These are phyloP conservation scores for Apodospora peruviana DNA, from an alignment of 495 filamentous ascomycete genomes.

Conservation along the genomic window DNA sequence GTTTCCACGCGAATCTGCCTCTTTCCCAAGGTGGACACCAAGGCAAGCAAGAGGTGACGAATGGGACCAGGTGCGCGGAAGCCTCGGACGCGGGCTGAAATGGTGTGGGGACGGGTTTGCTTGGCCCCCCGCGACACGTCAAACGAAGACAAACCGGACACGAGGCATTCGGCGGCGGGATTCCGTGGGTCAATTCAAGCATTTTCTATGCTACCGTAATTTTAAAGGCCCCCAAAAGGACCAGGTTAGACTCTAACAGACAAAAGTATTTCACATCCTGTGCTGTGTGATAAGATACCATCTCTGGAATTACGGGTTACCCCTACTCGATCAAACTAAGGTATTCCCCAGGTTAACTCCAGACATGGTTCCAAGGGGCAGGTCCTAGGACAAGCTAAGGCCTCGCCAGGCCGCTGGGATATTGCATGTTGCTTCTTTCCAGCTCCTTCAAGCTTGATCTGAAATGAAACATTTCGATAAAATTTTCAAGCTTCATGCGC, in stretches of 20 bases:
- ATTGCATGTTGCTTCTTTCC: neutral
- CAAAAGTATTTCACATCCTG: too few relatives aligned
- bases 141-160: slow-evolving; percentile 19
- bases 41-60: slow-evolving; percentile 12
- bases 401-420: slow-evolving; percentile 3
- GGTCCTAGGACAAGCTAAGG: neutral
- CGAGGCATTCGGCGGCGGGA: neutral
- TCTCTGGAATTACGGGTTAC: too few relatives aligned
- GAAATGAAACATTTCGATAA: slow-evolving; percentile 4
- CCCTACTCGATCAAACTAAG: too few relatives aligned
- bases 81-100: slow-evolving; percentile 19
- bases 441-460: neutral
- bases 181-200: neutral
- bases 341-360: too few relatives aligned
- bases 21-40: slow-evolving; percentile 3
- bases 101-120: slow-evolving; percentile 3
- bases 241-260: too few relatives aligned
- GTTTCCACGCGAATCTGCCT: slow-evolving; percentile 5
- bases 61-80: slow-evolving; percentile 17
- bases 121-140: slow-evolving; percentile 4
- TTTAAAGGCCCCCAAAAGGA: too few relatives aligned
- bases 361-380: neutral
- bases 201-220: too few relatives aligned
- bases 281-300: too few relatives aligned
- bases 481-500: slow-evolving; percentile 1